phyloP scores from a whole-genome alignment of 306 rosid genomes.

The Casuarina cunninghamiana region DNA sequence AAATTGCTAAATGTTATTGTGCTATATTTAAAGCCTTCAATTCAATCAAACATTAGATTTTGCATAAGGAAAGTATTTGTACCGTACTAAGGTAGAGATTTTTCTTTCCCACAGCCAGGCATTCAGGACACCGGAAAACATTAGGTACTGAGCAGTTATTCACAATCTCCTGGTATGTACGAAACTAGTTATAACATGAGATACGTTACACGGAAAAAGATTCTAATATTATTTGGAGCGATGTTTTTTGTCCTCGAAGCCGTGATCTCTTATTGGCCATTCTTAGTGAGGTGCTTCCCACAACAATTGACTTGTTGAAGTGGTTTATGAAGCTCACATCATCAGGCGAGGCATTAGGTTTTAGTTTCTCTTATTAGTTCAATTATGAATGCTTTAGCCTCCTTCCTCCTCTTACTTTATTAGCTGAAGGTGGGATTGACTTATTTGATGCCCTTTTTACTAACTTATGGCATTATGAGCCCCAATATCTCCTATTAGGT shows the following conservation, averaged over 20 bases:
- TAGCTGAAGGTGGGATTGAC: background rate
- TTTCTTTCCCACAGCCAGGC: background rate
- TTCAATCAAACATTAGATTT: background rate
- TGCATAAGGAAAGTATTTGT: background rate
- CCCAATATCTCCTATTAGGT: background rate
- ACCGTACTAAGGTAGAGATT: background rate
- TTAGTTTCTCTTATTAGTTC: background rate
- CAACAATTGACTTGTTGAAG: background rate
- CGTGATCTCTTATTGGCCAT: background rate
- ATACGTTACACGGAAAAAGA: background rate
- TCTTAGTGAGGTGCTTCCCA: background rate
- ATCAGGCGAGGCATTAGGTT: background rate
- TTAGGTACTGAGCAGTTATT: background rate
- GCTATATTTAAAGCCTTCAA: background rate
- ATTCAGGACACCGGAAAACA: background rate
- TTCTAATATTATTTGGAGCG: background rate
- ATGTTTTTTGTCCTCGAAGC: background rate
- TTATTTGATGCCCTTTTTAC: background rate
- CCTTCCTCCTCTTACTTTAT: background rate
- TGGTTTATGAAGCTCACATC: background rate
- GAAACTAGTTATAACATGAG: background rate
- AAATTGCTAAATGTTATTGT: background rate
- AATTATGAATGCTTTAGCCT: background rate
- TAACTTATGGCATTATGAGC: background rate
- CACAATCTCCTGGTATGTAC: background rate